Evolutionary conservation across 2,329 filamentous ascomycete genomes (phyloP), one percentile per base, ranked within the genome.

Genomic region (Mycosphaerella sp.): DNA sequence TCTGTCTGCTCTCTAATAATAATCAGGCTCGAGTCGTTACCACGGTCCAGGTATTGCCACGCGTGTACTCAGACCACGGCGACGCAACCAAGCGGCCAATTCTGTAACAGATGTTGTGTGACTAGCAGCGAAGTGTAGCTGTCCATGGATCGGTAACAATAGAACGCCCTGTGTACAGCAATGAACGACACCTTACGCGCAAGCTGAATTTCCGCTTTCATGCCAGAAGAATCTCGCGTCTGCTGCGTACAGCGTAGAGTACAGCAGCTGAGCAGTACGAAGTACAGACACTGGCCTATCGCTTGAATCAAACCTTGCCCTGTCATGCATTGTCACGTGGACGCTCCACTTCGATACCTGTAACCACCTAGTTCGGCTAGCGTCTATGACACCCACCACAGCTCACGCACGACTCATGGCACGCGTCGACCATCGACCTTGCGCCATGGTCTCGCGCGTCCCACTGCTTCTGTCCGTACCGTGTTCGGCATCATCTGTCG

Each of bases 401-500:
- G 36, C 8, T 18, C 36, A 9, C 36, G 30, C 53, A 16, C 50
- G 47, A 56, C 34, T 50, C 52, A 44, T 50, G 47, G 43, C 45
- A 25, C 21, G 21, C 32, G 35, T 49, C 25, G 41, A 18, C 14
- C 32, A 42, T 40, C 32, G 39, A 25, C 12, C 14, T 27, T 17
- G 17, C 44, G 43, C 30, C 34, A 55, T 60, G 56, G 60, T 59
- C 49, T 57, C 59, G 37, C 59, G 60, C 36, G 44, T 58, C 18
- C 43, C 56, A 10, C 53, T 60, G 28, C 49, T 59, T 27, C 51
- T 62, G 48, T 61, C 56, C 41, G 53, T 63, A 28, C 30, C 14
- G 47, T 59, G 9, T 75, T 69, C 63, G 69, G 76, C 64, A 77
- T 77, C 64, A 71, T 82, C 54, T 69, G 76, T 42, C 78, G 81